These are phyloP conservation scores for Elsinoe fawcettii DNA, from an alignment of 2,329 filamentous ascomycete genomes.

Conservation along the genomic window DNA sequence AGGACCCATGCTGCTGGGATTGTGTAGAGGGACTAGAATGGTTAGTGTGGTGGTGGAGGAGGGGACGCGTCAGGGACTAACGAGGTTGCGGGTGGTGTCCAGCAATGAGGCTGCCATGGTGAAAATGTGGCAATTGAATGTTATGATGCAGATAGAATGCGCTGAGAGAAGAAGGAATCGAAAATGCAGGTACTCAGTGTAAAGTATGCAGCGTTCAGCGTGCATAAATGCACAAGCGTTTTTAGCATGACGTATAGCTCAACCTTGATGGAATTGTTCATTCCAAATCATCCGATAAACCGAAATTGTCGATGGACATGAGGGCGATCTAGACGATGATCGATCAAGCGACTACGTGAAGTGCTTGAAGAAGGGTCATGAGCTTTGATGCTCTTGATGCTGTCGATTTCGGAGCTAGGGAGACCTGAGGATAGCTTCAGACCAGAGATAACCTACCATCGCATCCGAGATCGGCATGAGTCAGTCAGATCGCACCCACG, in stretches of 20 bases:
- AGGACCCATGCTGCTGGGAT: constrained; percentile 29
- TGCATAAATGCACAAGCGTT: not conserved
- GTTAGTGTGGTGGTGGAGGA: not conserved
- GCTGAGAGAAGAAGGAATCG: not conserved
- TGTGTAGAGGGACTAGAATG: constrained; percentile 22
- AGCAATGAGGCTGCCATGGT: not conserved
- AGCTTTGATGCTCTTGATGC: not conserved
- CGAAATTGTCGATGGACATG: not conserved
- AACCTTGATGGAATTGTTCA: not conserved
- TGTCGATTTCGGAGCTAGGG: too few relatives aligned
- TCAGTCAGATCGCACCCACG: too few relatives aligned
- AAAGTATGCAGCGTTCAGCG: not conserved
- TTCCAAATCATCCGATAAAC: not conserved
- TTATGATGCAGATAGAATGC: not conserved
- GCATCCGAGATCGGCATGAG: too few relatives aligned
- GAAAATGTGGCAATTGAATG: not conserved
- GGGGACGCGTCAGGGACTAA: not conserved
- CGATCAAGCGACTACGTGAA: not conserved
- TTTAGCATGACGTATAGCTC: constrained; percentile 3
- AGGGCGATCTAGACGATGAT: not conserved
- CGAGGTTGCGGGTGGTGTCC: constrained; percentile 7
- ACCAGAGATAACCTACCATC: too few relatives aligned
- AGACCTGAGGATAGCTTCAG: too few relatives aligned
- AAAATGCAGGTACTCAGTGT: too few relatives aligned
- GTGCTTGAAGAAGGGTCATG: not conserved